Conservation (phyloP, 495 filamentous ascomycete genomes). For the Aspergillus diversus region DNA sequence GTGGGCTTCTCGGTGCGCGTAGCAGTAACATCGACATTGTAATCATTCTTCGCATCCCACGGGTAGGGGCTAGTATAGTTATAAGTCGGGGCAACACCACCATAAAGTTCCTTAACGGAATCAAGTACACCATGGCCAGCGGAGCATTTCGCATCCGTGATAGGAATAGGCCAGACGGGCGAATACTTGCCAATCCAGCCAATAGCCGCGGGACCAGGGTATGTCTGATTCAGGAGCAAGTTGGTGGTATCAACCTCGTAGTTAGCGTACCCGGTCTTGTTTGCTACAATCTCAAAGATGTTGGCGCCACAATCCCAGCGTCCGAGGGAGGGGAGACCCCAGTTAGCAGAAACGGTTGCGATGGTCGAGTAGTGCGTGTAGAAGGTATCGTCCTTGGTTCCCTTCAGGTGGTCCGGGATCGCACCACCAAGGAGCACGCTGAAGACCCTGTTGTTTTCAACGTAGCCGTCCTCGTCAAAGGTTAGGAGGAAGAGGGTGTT, state of each 20-base stretch:
- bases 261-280: constrained; percentile 54
- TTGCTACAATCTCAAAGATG: constrained; percentile 56
- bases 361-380: constrained; percentile 76
- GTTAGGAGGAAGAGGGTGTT: constrained; percentile 66
- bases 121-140: constrained; percentile 48
- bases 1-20: not conserved
- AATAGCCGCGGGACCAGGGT: constrained; percentile 45
- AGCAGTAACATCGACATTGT: not conserved
- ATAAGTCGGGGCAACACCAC: constrained; percentile 30
- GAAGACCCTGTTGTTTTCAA: constrained; percentile 58
- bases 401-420: constrained; percentile 57
- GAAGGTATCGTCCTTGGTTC: constrained; percentile 65
- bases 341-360: constrained; percentile 67
- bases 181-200: constrained; percentile 33
- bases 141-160: constrained; percentile 45
- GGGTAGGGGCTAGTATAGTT: constrained; percentile 48
- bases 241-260: constrained; percentile 40
- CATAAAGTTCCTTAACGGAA: constrained; percentile 44
- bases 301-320: constrained; percentile 69
- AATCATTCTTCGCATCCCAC: constrained; percentile 21
- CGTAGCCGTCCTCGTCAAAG: constrained; percentile 68
- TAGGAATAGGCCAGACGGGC: constrained; percentile 45
- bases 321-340: constrained; percentile 64
- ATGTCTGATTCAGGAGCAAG: constrained; percentile 48
- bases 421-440: constrained; percentile 69